Evolutionary conservation across 106 monocot genomes (phyloP).

Genomic region (Hemerocallis citrina): DNA sequence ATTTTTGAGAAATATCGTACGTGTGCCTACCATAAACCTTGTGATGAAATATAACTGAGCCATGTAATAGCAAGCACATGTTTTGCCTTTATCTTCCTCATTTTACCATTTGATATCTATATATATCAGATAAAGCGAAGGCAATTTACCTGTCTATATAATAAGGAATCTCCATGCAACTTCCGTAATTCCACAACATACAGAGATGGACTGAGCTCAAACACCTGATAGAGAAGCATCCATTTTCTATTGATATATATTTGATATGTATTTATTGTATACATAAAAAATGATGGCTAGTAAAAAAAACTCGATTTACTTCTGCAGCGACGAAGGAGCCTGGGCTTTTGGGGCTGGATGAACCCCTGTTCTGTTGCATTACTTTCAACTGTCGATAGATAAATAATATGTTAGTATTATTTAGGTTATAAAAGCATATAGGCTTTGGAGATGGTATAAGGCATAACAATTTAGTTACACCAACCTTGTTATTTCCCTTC

Average conservation of each 20-base stretch:
- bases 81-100: no score
- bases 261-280: neutral
- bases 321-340: conserved; percentile 60
- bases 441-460: no score
- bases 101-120: no score
- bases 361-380: conserved; percentile 36
- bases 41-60: no score
- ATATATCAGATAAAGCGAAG: no score
- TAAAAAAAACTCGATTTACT: conserved; percentile 2
- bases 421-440: no score
- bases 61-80: no score
- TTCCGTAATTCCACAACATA: conserved; percentile 81
- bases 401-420: no score
- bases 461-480: no score
- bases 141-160: conserved; percentile 74
- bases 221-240: conserved; percentile 30
- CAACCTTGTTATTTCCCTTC: conserved; percentile 55
- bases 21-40: no score
- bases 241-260: neutral
- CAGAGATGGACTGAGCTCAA: conserved; percentile 71
- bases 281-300: neutral
- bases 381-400: conserved; percentile 58
- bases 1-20: no score
- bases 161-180: conserved; percentile 52
- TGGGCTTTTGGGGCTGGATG: conserved; percentile 24